Evolutionary conservation across 1,284 basidiomycete genomes (phyloP), one percentile per base, ranked within the genome.

Genomic region (Inonotus obliquus): DNA sequence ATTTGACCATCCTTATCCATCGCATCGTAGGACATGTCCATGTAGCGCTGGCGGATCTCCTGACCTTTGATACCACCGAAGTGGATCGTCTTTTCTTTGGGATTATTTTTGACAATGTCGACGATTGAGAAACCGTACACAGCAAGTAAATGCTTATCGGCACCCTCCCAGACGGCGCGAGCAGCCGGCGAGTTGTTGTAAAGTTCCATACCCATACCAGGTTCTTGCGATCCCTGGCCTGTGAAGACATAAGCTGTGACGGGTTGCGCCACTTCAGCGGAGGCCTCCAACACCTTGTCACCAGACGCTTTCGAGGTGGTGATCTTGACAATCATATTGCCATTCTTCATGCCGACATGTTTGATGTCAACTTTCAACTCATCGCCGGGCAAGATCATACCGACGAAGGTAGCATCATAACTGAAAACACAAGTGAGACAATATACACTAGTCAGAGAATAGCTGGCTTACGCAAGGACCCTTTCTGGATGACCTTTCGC

Each of bases 61-160:
- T 98, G 95, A 49, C 96, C 96, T 76, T 97, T 98, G 77, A 98
- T 92, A 75, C 96, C 96, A 81, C 97, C 97, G 69, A 99, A 99
- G 77, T 99, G 96, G 68, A 99, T 91, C 0, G 95, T 98, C 81
- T 98, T 94, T 74, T 92, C 87, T 81, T 95, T 96, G 44, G 95
- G 94, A 74, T 97, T 97, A 74, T 95, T 91, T 78, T 96, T 96
- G 75, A 98, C 95, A 70, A 99, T 98, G 72, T 99, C 95, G 71
- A 98, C 82, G 74, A 99, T 98, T 1, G 94, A 97, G 81, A 99
- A 98, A 48, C 94, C 96, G 73, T 98, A 96, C 14, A 96, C 93
- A 35, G 92, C 89, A 61, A 92, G 89, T 65, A 99, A 79, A 74
- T 99, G 96, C 25, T 85, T 84, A 71, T 99, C 96, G 57, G 96